Evolutionary conservation across 495 filamentous ascomycete species (phyloP), one percentile per base, ranked within the genome.

Genomic region (Trypethelium eluteriae): DNA sequence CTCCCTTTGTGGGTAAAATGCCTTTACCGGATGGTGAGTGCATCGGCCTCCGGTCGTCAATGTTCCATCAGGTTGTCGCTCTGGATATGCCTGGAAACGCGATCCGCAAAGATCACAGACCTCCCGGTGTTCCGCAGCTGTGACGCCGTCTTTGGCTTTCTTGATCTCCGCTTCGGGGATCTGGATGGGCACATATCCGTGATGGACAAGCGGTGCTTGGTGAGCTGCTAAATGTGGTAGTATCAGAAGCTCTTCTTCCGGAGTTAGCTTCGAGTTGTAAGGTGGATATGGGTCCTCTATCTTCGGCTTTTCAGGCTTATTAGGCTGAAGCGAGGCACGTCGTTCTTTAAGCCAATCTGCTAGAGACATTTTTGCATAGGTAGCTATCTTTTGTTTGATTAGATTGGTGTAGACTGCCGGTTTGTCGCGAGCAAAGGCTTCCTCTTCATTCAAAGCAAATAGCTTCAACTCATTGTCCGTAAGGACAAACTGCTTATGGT

Each of bases 71-170:
- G 53, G 36, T 64, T 84, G 83, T 41, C 94, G 88, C 16, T 91
- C 91, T 6, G 93, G 91, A 70, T 95, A 98, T 16, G 96, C 91
- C 74, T 96, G 92, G 72, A 99, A 98, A 38, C 93, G 85, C 32
- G 82, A 84, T 34, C 77, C 81, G 75, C 94, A 99, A 14, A 94
- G 88, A 72, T 96, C 93, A 72, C 94, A 99, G 16, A 82, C 76
- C 76, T 98, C 95, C 81, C 86, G 96, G 50, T 89, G 89, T 47
- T 85, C 81, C 11, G 87, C 83, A 6, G 85, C 81, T 49, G 84
- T 76, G 2, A 91, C 79, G 0, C 87, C 92, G 62, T 81, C 81
- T 38, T 78, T 81, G 7, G 92, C 89, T 38, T 81, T 72, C 39
- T 81, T 78, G 2, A 92, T 77, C 50, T 90, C 87, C 38, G 77